Conservation (phyloP, 1,284 basidiomycete species). For the Ceratobasidium sp. region DNA sequence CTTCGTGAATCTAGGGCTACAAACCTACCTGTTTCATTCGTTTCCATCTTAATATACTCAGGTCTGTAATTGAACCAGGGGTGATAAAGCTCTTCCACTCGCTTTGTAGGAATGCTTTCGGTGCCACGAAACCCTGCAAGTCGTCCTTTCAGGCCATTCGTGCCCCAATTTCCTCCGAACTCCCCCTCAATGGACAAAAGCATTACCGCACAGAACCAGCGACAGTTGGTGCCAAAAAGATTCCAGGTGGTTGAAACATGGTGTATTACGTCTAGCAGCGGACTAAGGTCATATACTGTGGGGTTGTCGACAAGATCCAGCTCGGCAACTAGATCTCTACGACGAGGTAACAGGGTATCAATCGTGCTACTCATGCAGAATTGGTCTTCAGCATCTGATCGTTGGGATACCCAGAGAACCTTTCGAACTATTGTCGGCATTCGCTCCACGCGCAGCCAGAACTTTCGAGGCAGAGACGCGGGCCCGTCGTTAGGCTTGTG, state of each 20-base stretch:
- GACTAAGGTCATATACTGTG: not conserved
- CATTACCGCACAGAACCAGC: not conserved
- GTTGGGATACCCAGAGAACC: not conserved
- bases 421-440: not conserved
- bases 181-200: not conserved
- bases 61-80: not conserved
- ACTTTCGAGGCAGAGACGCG: not conserved
- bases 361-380: not conserved
- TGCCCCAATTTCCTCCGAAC: not conserved
- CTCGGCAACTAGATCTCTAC: not conserved
- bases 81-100: not conserved
- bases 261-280: not conserved
- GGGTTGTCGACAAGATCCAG: not conserved
- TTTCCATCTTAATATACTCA: too few species aligned
- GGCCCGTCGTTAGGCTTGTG: not conserved
- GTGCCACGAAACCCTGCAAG: not conserved
- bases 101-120: not conserved
- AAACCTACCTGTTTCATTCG: too few species aligned
- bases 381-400: not conserved
- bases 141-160: not conserved
- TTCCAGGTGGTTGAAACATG: not conserved
- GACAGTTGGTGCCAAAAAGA: conserved; percentile 2
- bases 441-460: conserved; percentile 1
- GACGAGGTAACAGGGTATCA: not conserved
- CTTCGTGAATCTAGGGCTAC: too few species aligned